Percentiles rank a stretch among this genome's conserved stretches.
Conservation (phyloP, 257 asterid species). For the Solanum bulbocastanum region DNA sequence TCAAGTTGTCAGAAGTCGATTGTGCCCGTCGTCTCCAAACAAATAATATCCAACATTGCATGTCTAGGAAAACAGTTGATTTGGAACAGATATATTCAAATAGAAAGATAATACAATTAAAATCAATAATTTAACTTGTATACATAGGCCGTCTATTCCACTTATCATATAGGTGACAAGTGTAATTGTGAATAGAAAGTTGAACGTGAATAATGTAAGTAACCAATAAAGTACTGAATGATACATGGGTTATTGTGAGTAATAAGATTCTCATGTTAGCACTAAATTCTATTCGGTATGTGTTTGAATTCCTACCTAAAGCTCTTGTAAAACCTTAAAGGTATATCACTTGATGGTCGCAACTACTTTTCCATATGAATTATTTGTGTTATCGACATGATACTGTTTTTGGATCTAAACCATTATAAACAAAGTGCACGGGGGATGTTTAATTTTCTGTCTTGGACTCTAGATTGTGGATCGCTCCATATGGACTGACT, state of each 20-base stretch:
- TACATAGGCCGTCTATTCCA: not conserved
- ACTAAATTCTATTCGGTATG: not conserved
- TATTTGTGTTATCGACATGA: not conserved
- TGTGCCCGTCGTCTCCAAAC: no score
- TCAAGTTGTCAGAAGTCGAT: no score
- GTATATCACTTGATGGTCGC: not conserved
- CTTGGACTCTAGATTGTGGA: no score
- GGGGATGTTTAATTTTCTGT: not conserved
- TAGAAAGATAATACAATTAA: no score
- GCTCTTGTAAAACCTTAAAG: not conserved
- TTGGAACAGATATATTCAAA: no score
- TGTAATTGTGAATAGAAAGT: not conserved
- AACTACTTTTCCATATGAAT: no score
- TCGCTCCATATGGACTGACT: no score
- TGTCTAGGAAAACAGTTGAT: no score
- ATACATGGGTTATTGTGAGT: not conserved
- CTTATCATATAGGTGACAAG: not conserved
- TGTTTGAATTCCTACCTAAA: not conserved
- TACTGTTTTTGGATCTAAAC: slow-evolving; percentile 18
- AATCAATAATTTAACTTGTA: no score
- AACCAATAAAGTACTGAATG: not conserved
- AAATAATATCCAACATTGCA: no score
- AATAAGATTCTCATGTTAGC: not conserved
- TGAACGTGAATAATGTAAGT: not conserved
- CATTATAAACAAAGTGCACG: not conserved